Base-by-base conservation (phyloP, 345 rosid genomes). In the Carallia brachiata region DNA sequence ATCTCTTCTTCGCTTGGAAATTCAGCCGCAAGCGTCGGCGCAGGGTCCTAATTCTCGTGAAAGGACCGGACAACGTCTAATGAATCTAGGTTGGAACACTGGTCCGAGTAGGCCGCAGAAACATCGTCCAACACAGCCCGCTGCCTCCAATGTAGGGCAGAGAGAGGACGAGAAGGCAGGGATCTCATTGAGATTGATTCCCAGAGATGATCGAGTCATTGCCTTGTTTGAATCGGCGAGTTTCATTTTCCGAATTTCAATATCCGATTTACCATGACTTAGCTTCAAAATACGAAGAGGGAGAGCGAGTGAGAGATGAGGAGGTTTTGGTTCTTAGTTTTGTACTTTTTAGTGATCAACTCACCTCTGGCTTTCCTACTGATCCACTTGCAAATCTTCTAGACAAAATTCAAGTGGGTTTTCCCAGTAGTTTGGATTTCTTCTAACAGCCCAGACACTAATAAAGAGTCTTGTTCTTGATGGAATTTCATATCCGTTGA, bases 171-270 rank as follows among this genome's bases (percentile, higher is more conserved):
- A 78, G 32, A 85, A 76, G 75, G 88, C 52, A 52, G 98, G 98
- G 86, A 91, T 90, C 95, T 94, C 97, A 80, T 94, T 94, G 80
- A 94, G 98, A 89, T 94, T 96, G 87, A 91, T 91, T 57, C 79
- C 88, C 52, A 90, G 89, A 54, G 86, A 86, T 15, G 95, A 86
- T 70, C 92, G 97, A 76, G 73, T 74, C 62, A 57, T 19, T 6
- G 65, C 6, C 19, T 65, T 74, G 67, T 32, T 52, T 36, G 76
- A 66, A 66, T 58, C 66, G 54, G 70, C 30, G 60, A 66, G 66
- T 73, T 73, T 66, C 76, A 73, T 73, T 73, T 66, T 73, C 61
- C 62, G 61, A 66, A 44, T 37, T 54, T 63, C 7, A 48, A 32
- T 0, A 5, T 18, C 48, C 47, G 5, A 36, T 52, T 31, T 17